These are phyloP conservation scores for Hortaea sp. DNA, from an alignment of 2,329 filamentous ascomycete genomes.

Conservation along the genomic window DNA sequence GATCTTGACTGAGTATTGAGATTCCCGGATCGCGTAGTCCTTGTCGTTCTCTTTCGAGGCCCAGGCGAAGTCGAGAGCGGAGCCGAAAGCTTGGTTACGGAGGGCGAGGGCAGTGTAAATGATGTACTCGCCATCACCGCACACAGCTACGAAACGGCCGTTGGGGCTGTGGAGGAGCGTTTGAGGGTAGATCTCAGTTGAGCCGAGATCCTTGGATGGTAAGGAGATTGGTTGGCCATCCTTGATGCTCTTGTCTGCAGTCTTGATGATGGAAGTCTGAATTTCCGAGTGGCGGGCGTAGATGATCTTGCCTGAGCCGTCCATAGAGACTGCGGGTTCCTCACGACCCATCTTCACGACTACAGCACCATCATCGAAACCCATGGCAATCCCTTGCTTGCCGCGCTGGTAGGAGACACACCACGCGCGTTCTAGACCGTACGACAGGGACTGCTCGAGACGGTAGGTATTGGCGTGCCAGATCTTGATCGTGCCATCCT, in stretches of 20 bases:
- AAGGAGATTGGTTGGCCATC: conserved; percentile 80
- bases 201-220: conserved; percentile 87
- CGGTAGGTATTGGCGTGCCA: conserved; percentile 98
- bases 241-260: conserved; percentile 71
- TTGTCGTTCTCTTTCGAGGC: conserved; percentile 95
- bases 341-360: conserved; percentile 97
- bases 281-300: conserved; percentile 96
- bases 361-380: conserved; percentile 95
- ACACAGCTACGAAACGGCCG: conserved; percentile 77
- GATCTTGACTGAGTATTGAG: conserved; percentile 84
- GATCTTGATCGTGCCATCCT: conserved; percentile 94
- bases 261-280: conserved; percentile 89
- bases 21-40: conserved; percentile 95
- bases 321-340: conserved; percentile 96
- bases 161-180: conserved; percentile 94
- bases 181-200: conserved; percentile 93
- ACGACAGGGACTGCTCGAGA: conserved; percentile 90
- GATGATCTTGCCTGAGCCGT: conserved; percentile 86
- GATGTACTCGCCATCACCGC: conserved; percentile 96
- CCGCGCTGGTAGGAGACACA: conserved; percentile 93
- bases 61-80: conserved; percentile 93
- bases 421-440: conserved; percentile 92
- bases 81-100: conserved; percentile 95
- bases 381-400: conserved; percentile 86
- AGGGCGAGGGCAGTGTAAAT: conserved; percentile 95